A percentile compares a stretch with the other conserved stretches of the same genome.
These are phyloP conservation scores for Cryphonectria japonica DNA, from an alignment of 2,329 filamentous ascomycete species.

Conservation along the genomic window DNA sequence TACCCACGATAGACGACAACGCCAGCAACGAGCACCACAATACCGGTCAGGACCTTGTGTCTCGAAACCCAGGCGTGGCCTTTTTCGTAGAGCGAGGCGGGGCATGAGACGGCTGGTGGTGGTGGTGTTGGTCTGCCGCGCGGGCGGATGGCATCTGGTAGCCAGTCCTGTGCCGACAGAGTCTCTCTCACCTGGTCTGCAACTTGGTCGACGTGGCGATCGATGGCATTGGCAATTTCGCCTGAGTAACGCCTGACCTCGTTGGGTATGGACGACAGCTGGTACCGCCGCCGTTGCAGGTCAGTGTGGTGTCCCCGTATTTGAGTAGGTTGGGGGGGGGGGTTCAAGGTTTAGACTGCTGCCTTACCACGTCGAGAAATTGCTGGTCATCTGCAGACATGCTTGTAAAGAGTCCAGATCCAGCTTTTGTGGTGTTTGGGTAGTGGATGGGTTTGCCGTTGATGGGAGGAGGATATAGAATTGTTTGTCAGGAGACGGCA, in stretches of 20 bases:
- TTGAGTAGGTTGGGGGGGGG: neutral
- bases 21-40: constrained; percentile 71
- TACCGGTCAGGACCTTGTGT: constrained; percentile 74
- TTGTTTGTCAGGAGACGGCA: neutral
- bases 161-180: constrained; percentile 69
- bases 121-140: constrained; percentile 53
- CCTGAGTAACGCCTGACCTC: constrained; percentile 73
- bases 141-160: constrained; percentile 71
- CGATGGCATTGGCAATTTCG: constrained; percentile 78
- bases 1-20: constrained; percentile 62
- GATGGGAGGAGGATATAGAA: neutral
- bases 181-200: constrained; percentile 72
- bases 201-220: constrained; percentile 78
- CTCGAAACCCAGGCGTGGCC: constrained; percentile 71
- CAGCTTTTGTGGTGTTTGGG: neutral
- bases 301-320: neutral
- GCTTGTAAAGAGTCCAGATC: neutral
- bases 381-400: constrained; percentile 35
- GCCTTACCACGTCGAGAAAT: constrained; percentile 32
- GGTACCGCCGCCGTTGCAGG: constrained; percentile 1
- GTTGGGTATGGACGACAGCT: constrained; percentile 59
- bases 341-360: neutral
- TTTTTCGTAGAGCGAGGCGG: constrained; percentile 50
- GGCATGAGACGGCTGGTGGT: constrained; percentile 39
- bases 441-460: neutral